Evolutionary conservation across 2,329 filamentous ascomycete genomes (phyloP).

Genomic region (Scytalidium sp.): DNA sequence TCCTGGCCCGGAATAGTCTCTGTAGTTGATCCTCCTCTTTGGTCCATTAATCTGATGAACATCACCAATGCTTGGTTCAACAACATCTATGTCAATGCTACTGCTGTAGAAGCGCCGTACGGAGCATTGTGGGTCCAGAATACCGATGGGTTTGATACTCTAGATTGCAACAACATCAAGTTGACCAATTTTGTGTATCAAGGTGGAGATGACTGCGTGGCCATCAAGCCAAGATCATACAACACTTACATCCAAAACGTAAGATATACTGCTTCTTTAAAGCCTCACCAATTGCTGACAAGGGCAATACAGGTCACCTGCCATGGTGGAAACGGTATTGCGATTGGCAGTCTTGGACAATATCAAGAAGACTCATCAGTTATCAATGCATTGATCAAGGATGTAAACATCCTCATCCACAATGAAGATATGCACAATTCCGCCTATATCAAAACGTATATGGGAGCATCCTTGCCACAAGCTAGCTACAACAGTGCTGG

Average conservation of each 20-base stretch:
- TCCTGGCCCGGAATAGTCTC: slow-evolving; percentile 32
- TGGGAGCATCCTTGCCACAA: slow-evolving; percentile 42
- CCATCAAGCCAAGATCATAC: slow-evolving; percentile 51
- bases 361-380: slow-evolving; percentile 50
- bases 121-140: slow-evolving; percentile 52
- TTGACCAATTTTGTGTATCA: slow-evolving; percentile 48
- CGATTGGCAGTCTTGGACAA: slow-evolving; percentile 50
- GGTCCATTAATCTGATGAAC: slow-evolving; percentile 53
- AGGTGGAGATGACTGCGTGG: slow-evolving; percentile 53
- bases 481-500: slow-evolving; percentile 43
- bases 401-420: slow-evolving; percentile 39
- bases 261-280: background rate
- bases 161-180: slow-evolving; percentile 45
- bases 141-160: slow-evolving; percentile 52
- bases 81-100: slow-evolving; percentile 47
- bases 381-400: slow-evolving; percentile 41
- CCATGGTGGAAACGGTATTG: slow-evolving; percentile 49
- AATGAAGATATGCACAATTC: slow-evolving; percentile 42
- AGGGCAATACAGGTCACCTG: slow-evolving; percentile 30
- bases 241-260: slow-evolving; percentile 43
- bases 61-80: slow-evolving; percentile 46
- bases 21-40: slow-evolving; percentile 45
- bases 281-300: background rate
- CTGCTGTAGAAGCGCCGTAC: slow-evolving; percentile 41
- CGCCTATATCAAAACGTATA: slow-evolving; percentile 53